Evolutionary conservation across 805 yeast species (phyloP).

Genomic region (Kodamaea fukazawae): DNA sequence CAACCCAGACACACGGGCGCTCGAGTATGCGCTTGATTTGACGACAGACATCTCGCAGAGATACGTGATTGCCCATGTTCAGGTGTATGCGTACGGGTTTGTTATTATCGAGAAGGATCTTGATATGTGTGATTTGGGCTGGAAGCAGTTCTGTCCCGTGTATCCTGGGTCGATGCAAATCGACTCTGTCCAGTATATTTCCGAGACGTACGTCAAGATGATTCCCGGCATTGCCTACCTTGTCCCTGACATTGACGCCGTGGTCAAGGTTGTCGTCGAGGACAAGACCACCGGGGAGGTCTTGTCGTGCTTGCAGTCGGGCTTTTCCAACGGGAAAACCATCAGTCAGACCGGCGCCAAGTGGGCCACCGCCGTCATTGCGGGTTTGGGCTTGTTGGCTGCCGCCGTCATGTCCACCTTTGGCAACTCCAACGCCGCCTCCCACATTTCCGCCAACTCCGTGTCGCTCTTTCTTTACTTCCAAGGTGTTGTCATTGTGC

Average conservation of each 20-base stretch:
- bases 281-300: conserved; percentile 40
- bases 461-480: conserved; percentile 81
- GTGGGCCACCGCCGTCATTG: conserved; percentile 92
- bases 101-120: conserved; percentile 54
- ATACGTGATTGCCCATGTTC: conserved; percentile 64
- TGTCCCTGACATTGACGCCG: conserved; percentile 86
- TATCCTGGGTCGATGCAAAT: conserved; percentile 79
- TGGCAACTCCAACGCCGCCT: conserved; percentile 87
- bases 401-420: conserved; percentile 82
- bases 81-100: conserved; percentile 86
- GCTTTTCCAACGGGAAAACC: conserved; percentile 73
- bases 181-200: conserved; percentile 63
- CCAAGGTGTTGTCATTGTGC: conserved; percentile 80
- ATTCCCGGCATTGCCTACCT: conserved; percentile 84
- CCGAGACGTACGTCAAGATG: conserved; percentile 44
- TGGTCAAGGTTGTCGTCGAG: conserved; percentile 53
- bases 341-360: conserved; percentile 61
- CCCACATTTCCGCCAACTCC: conserved; percentile 84
- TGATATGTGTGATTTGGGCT: conserved; percentile 62
- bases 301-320: conserved; percentile 74
- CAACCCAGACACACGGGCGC: conserved; percentile 65
- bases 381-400: conserved; percentile 80
- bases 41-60: conserved; percentile 60
- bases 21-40: conserved; percentile 68
- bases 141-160: conserved; percentile 90